Evolutionary conservation across 2,329 filamentous ascomycete genomes (phyloP), one percentile per base, ranked within the genome.

Genomic region (Fusarium annulatum): DNA sequence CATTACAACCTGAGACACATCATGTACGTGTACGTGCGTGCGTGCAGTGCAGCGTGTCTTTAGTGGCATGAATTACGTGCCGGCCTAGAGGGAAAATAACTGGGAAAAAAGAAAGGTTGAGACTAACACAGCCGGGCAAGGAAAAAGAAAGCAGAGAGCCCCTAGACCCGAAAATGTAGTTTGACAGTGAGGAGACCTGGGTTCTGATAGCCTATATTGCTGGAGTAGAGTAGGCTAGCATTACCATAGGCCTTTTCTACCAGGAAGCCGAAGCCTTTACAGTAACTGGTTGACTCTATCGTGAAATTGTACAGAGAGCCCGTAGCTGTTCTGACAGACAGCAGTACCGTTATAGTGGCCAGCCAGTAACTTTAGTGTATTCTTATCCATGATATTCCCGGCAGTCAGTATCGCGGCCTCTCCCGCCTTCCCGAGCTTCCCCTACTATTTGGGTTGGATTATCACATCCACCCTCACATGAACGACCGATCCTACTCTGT

Each of bases 391-490:
- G 33, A 42, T 61, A 61, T 66, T 61, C 55, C 67, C 67, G 38
- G 39, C 64, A 52, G 42, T 67, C 55, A 66, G 60, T 65, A 46
- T 45, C 63, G 69, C 60, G 46, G 69, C 61, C 51, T 72, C 70
- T 72, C 69, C 64, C 70, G 64, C 39, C 26, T 34, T 61, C 58
- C 57, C 41, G 70, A 69, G 70, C 64, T 69, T 53, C 64, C 51
- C 30, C 53, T 23, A 15, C 41, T 34, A 46, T 56, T 65, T 65
- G 41, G 60, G 39, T 45, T 63, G 57, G 33, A 45, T 43, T 39
- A 41, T 64, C 23, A 38, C 55, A 58, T 58, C 26, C 39, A 34
- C 53, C 46, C 41, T 42, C 36, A 42, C 59, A n/a, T 49, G 33
- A 48, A 46, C 56, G 34, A 36, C 39, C 41, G 49, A 63, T 51